These are phyloP conservation scores for Trametes hirsuta DNA, from an alignment of 1,284 basidiomycete species.

Conservation along the genomic window DNA sequence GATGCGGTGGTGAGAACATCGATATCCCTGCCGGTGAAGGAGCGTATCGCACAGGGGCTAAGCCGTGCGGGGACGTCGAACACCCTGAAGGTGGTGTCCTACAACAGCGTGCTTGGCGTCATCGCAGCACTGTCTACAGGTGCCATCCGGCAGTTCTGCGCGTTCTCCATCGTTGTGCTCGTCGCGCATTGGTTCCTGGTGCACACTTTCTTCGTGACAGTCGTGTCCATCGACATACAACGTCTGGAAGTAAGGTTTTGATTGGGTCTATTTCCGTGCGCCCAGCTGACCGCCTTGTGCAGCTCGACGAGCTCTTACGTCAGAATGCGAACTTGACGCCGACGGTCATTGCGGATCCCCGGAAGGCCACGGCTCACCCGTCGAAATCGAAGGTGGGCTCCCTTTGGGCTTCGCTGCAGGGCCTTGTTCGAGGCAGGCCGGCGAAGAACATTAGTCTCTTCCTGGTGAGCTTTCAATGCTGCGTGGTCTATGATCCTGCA, in stretches of 20 bases:
- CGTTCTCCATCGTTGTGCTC: slow-evolving; percentile 92
- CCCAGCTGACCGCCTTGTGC: slow-evolving; percentile 4
- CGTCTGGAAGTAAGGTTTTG: slow-evolving; percentile 70
- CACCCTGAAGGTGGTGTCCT: slow-evolving; percentile 88
- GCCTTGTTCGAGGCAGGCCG: slow-evolving; percentile 70
- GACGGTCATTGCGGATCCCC: slow-evolving; percentile 34
- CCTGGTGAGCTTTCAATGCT: slow-evolving; percentile 50
- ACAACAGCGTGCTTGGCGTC: slow-evolving; percentile 81
- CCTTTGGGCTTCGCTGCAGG: slow-evolving; percentile 46
- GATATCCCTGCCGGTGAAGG: slow-evolving; percentile 88
- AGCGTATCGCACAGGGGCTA: slow-evolving; percentile 89
- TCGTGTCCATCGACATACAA: slow-evolving; percentile 89
- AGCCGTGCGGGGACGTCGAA: slow-evolving; percentile 90
- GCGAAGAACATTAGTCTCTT: slow-evolving; percentile 82
- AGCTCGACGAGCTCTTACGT: slow-evolving; percentile 80
- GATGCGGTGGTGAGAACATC: slow-evolving; percentile 91
- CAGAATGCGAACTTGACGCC: slow-evolving; percentile 61
- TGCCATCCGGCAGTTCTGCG: slow-evolving; percentile 91
- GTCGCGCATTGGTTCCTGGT: slow-evolving; percentile 96
- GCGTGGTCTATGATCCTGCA: slow-evolving; percentile 6
- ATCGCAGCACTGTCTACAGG: slow-evolving; percentile 80
- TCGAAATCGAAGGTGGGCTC: slow-evolving; percentile 50
- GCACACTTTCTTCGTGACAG: slow-evolving; percentile 90
- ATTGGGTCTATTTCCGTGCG: background rate
- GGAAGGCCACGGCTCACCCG: slow-evolving; percentile 37